Base-by-base conservation (phyloP, 2,329 filamentous ascomycete genomes). In the Zymoseptoria ardabiliae region DNA sequence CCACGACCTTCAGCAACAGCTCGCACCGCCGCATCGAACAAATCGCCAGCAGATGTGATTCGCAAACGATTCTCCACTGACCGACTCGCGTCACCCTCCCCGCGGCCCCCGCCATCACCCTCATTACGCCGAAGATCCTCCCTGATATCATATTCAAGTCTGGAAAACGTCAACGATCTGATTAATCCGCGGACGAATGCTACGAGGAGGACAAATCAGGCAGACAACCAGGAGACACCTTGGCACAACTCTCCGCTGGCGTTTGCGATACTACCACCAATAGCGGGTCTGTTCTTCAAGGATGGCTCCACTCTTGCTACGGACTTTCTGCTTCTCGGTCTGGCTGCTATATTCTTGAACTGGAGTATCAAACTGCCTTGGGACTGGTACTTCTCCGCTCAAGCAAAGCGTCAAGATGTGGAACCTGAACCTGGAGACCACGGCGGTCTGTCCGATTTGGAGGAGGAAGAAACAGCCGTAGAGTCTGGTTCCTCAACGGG, bases 361-460 rank as follows among this genome's bases (percentile, higher is more conserved):
- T 97, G 91, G 90, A 92, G 90, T 54, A 88, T 97, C 50, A 87
- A 90, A 58, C 80, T 94, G 65, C 93, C 93, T 67, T 97, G 93
- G 92, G 77, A 81, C 57, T 82, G 80, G 80, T 82, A 82, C 62
- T 75, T 77, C 59, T 74, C 78, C 10, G 78, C 79, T 2, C 79
- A 81, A 66, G 70, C 68, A 28, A 54, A 68, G 50, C 60, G 66
- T 22, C 56, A 59, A 28, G 63, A 68, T n/a, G 60, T 63, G 11
- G 64, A 62, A 41, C 59, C 60, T 21, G 60, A 57, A 49, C 50
- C 28, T 23, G 55, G 49, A 17, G 48, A 54, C 20, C n/a, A 55
- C n/a, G 23, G 17, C 35, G 35, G 35, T 45, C 17, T 49, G n/a
- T 49, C 48, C 11, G 58, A 56, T 10, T 9, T 60, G 21, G 58